A percentile compares a stretch with the other conserved stretches of the same genome.
These are phyloP conservation scores for Neonectria ditissima DNA, from an alignment of 2,329 filamentous ascomycete genomes.

Conservation along the genomic window DNA sequence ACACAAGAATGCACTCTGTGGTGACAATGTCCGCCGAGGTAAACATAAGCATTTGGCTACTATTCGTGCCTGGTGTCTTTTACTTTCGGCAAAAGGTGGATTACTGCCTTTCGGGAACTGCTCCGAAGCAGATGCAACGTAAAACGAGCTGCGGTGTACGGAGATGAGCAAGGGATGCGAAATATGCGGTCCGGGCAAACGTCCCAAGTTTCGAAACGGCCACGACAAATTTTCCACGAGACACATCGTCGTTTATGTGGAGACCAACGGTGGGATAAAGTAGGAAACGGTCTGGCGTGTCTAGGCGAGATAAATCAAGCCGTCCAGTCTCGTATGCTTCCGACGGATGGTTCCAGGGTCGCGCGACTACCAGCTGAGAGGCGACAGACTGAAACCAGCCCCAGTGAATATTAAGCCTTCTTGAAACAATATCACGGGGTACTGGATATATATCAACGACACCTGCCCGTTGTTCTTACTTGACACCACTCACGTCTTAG, in stretches of 20 bases:
- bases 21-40: no score
- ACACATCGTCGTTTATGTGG: neutral
- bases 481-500: no score
- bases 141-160: neutral
- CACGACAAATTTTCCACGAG: neutral
- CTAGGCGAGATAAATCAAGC: neutral
- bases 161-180: neutral
- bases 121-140: neutral
- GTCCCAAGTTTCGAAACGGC: neutral
- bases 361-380: neutral
- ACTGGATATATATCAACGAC: neutral
- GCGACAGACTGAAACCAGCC: neutral
- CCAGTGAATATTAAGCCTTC: neutral
- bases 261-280: neutral
- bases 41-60: neutral
- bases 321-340: neutral
- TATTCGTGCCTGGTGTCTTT: neutral
- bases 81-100: neutral
- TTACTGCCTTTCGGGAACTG: neutral
- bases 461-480: neutral
- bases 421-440: neutral
- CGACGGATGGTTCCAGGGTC: neutral
- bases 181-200: neutral
- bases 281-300: no score
- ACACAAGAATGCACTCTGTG: no score